A percentile compares a stretch with the other conserved stretches of the same genome.
Evolutionary conservation across 345 rosid genomes (phyloP).

Genomic region (Boechera divaricarpa): DNA sequence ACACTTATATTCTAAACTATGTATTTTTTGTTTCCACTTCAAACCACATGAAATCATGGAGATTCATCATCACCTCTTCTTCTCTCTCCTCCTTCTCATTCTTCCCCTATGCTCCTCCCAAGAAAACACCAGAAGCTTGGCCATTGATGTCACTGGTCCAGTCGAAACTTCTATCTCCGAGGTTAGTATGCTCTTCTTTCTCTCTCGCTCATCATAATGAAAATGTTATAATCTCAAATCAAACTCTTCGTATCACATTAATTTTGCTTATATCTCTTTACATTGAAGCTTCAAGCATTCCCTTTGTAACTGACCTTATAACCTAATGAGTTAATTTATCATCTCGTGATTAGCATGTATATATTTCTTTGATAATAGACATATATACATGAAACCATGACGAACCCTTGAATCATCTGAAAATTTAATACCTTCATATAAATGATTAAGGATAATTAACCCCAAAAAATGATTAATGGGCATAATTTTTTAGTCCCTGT

Average conservation of each 20-base stretch:
- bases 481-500: background rate
- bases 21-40: conserved; percentile 19
- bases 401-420: background rate
- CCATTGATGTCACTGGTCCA: conserved; percentile 28
- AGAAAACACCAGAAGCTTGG: conserved; percentile 40
- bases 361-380: background rate
- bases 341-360: background rate
- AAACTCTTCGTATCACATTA: background rate
- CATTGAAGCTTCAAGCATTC: conserved; percentile 9
- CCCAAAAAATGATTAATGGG: background rate
- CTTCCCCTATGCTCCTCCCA: conserved; percentile 37
- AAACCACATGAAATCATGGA: conserved; percentile 38
- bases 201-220: conserved; percentile 14
- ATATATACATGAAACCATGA: conserved; percentile 22
- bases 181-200: conserved; percentile 25
- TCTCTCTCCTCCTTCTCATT: conserved; percentile 32
- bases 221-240: background rate
- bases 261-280: background rate
- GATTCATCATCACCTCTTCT: conserved; percentile 32
- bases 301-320: background rate
- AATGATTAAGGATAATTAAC: too few species aligned
- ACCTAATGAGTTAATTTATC: background rate
- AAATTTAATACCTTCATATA: background rate
- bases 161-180: conserved; percentile 27
- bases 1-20: conserved; percentile 5